phyloP scores from a whole-genome alignment of 129 eudicot species.

The Heracleum sosnowskyi region DNA sequence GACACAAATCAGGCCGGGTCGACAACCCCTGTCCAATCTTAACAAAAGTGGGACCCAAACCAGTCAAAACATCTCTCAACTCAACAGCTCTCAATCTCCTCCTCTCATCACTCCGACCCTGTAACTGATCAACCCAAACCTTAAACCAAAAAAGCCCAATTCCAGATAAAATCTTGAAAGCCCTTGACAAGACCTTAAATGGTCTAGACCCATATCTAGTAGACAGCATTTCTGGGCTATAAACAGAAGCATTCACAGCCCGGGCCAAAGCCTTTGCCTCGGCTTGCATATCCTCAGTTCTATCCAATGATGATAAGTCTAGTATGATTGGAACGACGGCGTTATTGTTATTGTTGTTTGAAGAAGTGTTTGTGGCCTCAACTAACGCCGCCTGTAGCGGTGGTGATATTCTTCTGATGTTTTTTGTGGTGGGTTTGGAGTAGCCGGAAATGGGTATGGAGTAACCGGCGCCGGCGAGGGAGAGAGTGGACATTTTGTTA shows the following conservation, averaged over 20 bases:
- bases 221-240: conserved; percentile 56
- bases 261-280: conserved; percentile 84
- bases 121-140: conserved; percentile 69
- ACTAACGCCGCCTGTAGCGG: background rate
- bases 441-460: conserved; percentile 9
- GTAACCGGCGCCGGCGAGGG: conserved; percentile 9
- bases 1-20: conserved; percentile 90
- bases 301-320: conserved; percentile 22
- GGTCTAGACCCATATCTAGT: conserved; percentile 73
- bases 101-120: conserved; percentile 47
- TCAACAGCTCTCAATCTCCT: conserved; percentile 60
- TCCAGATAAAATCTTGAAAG: conserved; percentile 52
- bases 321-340: background rate
- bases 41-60: conserved; percentile 89
- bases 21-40: conserved; percentile 96
- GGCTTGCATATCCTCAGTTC: conserved; percentile 85
- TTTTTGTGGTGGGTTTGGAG: background rate
- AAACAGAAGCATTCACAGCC: conserved; percentile 62
- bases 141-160: conserved; percentile 66
- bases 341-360: background rate
- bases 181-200: conserved; percentile 53
- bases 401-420: background rate
- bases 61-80: conserved; percentile 60
- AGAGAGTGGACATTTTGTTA: background rate
- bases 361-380: background rate